Evolutionary conservation across 129 eudicot genomes (phyloP).

Genomic region (Logfia minima): DNA sequence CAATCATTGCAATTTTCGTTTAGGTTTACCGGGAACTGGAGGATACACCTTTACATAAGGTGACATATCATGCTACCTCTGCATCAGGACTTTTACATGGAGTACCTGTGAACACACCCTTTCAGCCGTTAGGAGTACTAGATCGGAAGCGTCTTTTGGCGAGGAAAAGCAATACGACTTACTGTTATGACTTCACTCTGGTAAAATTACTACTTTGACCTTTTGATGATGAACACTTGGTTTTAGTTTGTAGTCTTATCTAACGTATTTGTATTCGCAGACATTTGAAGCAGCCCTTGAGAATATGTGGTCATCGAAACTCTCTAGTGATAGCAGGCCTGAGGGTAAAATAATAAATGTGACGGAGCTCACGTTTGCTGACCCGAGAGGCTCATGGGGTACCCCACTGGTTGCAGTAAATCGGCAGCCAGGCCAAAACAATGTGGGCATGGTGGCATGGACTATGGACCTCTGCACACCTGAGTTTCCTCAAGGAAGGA

Average conservation of each 20-base stretch:
- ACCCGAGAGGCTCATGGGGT: conserved; percentile 67
- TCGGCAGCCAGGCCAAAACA: conserved; percentile 80
- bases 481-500: conserved; percentile 85
- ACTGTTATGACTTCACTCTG: conserved; percentile 96
- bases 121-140: conserved; percentile 75
- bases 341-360: conserved; percentile 53
- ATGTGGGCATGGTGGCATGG: conserved; percentile 99
- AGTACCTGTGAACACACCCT: conserved; percentile 62
- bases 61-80: conserved; percentile 61
- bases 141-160: conserved; percentile 88
- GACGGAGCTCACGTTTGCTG: conserved; percentile 69
- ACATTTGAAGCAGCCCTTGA: conserved; percentile 85
- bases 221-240: not conserved
- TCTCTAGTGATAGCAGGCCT: conserved; percentile 38
- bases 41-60: conserved; percentile 46
- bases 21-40: conserved; percentile 89
- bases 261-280: conserved; percentile 41
- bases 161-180: conserved; percentile 89
- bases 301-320: conserved; percentile 59
- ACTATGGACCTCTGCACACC: conserved; percentile 92
- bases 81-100: conserved; percentile 66
- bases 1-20: not conserved
- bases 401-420: conserved; percentile 65
- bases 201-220: conserved; percentile 38
- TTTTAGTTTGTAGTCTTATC: not conserved